Base-by-base conservation (phyloP, 306 rosid species). In the Lablab purpureus region DNA sequence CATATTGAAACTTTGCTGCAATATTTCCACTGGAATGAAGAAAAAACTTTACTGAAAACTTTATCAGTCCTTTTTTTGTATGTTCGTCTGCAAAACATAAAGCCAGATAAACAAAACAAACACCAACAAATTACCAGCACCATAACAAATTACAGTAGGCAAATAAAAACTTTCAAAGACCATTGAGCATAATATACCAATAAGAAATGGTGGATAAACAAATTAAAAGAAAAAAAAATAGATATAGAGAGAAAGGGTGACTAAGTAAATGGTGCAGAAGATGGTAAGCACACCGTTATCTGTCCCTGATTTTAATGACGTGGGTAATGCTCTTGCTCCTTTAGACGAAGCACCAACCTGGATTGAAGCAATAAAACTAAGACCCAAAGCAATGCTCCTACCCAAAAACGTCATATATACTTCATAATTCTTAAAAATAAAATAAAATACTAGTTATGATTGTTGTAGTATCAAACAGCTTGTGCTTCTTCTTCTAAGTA, bases 21-120 rank as follows among this genome's bases (percentile, higher is more conserved):
- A 95, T 60, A 32, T 77, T 84, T 52, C 99, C 99, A 34, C 81
- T 84, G 77, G 92, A 85, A 71, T 95, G 98, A 80, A 91, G 96
- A 76, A 91, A 86, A 63, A 91, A 83, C 71, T 91, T 92, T 81
- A 95, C 92, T 5, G 88, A 52, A 64, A 84, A 25, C 89, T 88
- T 95, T 3, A 85, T 87, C 46, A 52, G 84, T 67, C 81, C 91
- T 80, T 79, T 90, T 80, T 79, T 89, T 0, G 84, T 37, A 12
- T 74, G 81, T 51, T 80, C 84, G 71, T 84, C 90, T 87, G 87
- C 81, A 69, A 70, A 75, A 85, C 27, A 77, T 18, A 74, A 45
- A 60, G 60, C 41, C 71, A 84, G 50, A 55, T 25, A 71, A 60
- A 58, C 67, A 60, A 71, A 78, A 36, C 0, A 32, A 59, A 64